A percentile compares a stretch with the other conserved stretches of the same genome.
Conservation (phyloP, 1,284 basidiomycete species). For the Trichosporon ovoides region DNA sequence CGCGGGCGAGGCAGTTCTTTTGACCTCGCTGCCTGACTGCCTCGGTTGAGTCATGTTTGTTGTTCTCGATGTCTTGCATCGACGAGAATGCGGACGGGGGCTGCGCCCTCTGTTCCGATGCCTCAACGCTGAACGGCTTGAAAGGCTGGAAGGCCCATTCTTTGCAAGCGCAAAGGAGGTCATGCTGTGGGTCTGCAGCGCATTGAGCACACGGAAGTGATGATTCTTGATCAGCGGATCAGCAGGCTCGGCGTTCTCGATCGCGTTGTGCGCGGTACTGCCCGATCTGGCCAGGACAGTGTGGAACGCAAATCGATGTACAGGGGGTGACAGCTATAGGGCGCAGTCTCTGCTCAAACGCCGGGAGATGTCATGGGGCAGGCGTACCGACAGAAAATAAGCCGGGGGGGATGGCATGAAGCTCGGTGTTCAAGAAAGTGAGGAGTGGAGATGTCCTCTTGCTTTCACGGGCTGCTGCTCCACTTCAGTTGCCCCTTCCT, state of each 20-base stretch:
- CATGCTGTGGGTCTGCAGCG: background rate
- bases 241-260: background rate
- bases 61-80: background rate
- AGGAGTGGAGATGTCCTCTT: too few species aligned
- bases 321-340: background rate
- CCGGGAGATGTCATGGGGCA: too few species aligned
- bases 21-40: background rate
- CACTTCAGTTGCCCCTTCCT: too few species aligned
- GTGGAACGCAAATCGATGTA: background rate
- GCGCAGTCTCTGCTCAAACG: background rate
- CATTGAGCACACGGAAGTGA: background rate
- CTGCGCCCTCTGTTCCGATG: slow-evolving; percentile 3
- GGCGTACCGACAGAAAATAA: too few species aligned
- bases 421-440: too few species aligned
- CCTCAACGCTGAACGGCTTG: too few species aligned
- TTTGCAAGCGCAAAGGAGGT: background rate
- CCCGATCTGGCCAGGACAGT: background rate
- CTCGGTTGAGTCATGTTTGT: slow-evolving; percentile 3
- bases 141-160: too few species aligned
- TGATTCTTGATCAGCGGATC: slow-evolving; percentile 1
- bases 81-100: background rate
- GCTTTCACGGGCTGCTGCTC: too few species aligned
- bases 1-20: background rate
- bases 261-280: background rate
- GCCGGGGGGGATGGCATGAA: too few species aligned